phyloP scores from a whole-genome alignment of 2,329 filamentous ascomycete genomes.

The Alternaria ventricosa region DNA sequence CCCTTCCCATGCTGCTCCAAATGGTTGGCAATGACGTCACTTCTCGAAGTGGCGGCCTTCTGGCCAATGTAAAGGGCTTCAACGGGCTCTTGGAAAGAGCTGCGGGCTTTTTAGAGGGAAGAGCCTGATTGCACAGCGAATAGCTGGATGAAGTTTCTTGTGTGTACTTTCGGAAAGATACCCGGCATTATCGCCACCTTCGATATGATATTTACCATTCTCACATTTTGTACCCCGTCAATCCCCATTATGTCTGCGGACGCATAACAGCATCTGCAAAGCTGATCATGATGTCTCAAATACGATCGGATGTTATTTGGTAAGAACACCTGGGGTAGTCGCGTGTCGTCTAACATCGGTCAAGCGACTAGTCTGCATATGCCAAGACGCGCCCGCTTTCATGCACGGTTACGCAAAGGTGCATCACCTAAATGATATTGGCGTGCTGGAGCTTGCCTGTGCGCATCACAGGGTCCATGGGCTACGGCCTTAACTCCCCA shows the following conservation, averaged over 20 bases:
- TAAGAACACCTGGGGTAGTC: neutral
- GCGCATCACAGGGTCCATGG: neutral
- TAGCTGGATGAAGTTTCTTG: constrained; percentile 3
- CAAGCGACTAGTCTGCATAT: neutral
- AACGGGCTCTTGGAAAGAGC: constrained; percentile 44
- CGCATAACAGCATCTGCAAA: neutral
- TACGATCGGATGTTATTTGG: neutral
- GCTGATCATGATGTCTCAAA: neutral
- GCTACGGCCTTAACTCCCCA: neutral
- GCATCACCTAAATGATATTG: neutral
- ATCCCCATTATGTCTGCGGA: neutral
- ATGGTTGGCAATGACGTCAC: constrained; percentile 37
- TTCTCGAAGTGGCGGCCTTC: constrained; percentile 39
- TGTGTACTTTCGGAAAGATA: constrained; percentile 14
- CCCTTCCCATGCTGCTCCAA: constrained; percentile 41
- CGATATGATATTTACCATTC: neutral
- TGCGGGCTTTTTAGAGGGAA: constrained; percentile 46
- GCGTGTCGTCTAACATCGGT: neutral
- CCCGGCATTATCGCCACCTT: constrained; percentile 14
- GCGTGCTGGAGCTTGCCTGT: neutral
- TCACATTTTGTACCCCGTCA: neutral
- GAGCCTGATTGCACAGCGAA: constrained; percentile 21
- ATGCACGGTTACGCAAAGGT: neutral
- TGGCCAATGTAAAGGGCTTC: constrained; percentile 40
- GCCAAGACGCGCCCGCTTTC: neutral